phyloP scores from a whole-genome alignment of 495 filamentous ascomycete genomes.

The Chaetomium tenue region DNA sequence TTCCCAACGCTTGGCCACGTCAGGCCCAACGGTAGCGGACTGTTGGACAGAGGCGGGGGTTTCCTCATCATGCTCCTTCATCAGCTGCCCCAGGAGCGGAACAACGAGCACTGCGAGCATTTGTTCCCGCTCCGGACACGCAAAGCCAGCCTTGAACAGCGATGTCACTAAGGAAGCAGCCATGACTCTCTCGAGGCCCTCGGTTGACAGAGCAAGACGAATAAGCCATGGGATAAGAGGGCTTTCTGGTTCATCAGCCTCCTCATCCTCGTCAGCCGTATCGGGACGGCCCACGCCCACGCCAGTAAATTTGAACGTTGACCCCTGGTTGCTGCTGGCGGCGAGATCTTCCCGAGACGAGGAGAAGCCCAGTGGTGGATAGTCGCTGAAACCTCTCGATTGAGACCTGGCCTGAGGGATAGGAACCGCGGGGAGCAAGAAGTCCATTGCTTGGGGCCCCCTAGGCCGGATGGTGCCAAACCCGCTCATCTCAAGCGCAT shows the following conservation, averaged over 20 bases:
- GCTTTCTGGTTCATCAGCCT: constrained; percentile 68
- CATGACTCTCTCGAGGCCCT: constrained; percentile 65
- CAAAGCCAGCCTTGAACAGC: constrained; percentile 68
- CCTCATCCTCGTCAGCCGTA: constrained; percentile 29
- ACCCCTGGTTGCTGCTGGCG: constrained; percentile 27
- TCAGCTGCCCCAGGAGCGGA: constrained; percentile 67
- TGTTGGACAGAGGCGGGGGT: constrained; percentile 29
- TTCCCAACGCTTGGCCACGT: constrained; percentile 42
- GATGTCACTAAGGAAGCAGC: constrained; percentile 76
- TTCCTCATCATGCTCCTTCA: constrained; percentile 57
- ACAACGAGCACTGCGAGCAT: constrained; percentile 66
- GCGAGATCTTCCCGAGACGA: constrained; percentile 41
- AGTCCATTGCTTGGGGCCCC: constrained; percentile 56
- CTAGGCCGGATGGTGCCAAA: constrained; percentile 22
- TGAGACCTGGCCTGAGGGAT: constrained; percentile 23
- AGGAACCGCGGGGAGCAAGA: constrained; percentile 54
- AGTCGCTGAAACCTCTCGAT: constrained; percentile 40
- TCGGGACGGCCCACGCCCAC: constrained; percentile 33
- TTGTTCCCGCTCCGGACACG: constrained; percentile 58
- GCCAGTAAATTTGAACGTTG: constrained; percentile 33
- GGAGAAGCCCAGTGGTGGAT: constrained; percentile 57
- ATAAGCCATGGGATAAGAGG: constrained; percentile 82
- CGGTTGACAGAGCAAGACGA: constrained; percentile 60
- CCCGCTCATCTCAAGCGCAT: constrained; percentile 37
- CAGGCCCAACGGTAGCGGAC: constrained; percentile 36